Percentiles rank a stretch among this genome's conserved stretches.
These are phyloP conservation scores for Cyclotella atomus DNA, from an alignment of 108 stramenopile species.

Conservation along the genomic window DNA sequence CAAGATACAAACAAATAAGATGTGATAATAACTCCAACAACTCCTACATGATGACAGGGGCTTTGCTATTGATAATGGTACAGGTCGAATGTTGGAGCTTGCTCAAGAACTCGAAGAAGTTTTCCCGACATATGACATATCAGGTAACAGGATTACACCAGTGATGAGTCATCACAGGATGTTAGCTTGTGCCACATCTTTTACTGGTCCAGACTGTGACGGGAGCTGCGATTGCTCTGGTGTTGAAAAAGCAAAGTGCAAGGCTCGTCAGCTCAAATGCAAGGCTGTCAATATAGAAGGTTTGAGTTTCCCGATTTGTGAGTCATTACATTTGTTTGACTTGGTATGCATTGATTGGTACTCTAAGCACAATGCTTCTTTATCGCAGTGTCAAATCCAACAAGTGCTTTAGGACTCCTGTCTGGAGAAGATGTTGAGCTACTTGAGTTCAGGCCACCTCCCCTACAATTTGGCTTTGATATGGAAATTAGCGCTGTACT, in stretches of 20 bases:
- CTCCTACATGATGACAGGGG: slow-evolving; percentile 2
- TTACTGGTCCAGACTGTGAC: slow-evolving; percentile 3
- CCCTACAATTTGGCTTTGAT: slow-evolving; percentile 19
- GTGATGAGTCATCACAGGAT: slow-evolving; percentile 1
- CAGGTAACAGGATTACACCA: slow-evolving; percentile 15
- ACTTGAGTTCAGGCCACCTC: slow-evolving; percentile 28
- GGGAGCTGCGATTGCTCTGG: slow-evolving; percentile 11
- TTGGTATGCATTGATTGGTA: background rate
- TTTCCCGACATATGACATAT: slow-evolving; percentile 21
- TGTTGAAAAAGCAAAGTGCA: slow-evolving; percentile 19
- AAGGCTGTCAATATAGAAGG: slow-evolving; percentile 23
- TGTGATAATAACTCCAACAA: background rate
- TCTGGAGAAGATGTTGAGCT: slow-evolving; percentile 30
- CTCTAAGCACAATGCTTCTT: too few species aligned
- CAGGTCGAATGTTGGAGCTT: background rate
- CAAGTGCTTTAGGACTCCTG: slow-evolving; percentile 20
- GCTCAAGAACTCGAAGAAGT: slow-evolving; percentile 27
- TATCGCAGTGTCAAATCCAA: slow-evolving; percentile 19
- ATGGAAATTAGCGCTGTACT: slow-evolving; percentile 6
- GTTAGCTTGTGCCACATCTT: background rate
- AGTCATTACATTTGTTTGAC: background rate
- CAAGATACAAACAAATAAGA: too few species aligned
- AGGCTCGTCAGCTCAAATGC: slow-evolving; percentile 19
- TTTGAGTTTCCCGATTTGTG: slow-evolving; percentile 21
- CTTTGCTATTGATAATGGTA: slow-evolving; percentile 9